Conservation (phyloP, 805 yeast species). For the Metschnikowia picachoensis region DNA sequence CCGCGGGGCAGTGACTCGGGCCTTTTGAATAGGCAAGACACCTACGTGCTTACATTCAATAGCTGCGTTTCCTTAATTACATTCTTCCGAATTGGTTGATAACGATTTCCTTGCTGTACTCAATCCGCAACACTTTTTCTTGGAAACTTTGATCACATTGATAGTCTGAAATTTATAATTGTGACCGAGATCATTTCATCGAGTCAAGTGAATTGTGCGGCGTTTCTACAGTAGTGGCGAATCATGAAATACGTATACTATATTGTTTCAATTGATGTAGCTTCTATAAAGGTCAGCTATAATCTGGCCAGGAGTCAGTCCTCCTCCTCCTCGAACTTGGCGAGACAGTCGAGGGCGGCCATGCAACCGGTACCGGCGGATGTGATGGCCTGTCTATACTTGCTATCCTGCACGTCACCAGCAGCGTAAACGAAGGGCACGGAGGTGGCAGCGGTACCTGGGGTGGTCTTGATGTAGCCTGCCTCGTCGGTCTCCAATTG, state of each 20-base stretch:
- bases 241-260: neutral
- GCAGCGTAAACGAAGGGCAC: slow-evolving; percentile 95
- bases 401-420: slow-evolving; percentile 97
- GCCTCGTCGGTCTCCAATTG: slow-evolving; percentile 82
- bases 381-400: slow-evolving; percentile 97
- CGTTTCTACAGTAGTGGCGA: too few species aligned
- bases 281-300: slow-evolving; percentile 1
- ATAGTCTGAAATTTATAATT: too few species aligned
- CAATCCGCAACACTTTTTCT: too few species aligned
- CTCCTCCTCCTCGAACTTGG: slow-evolving; percentile 21
- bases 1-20: too few species aligned
- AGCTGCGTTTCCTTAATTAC: too few species aligned
- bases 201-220: too few species aligned
- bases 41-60: too few species aligned
- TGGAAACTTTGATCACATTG: too few species aligned
- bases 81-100: too few species aligned
- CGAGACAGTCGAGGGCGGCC: slow-evolving; percentile 89
- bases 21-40: too few species aligned
- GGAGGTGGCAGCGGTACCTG: slow-evolving; percentile 85
- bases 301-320: slow-evolving; percentile 14
- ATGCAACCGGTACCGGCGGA: slow-evolving; percentile 99
- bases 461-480: slow-evolving; percentile 85
- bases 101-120: too few species aligned
- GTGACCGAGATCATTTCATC: too few species aligned
- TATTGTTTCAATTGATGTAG: neutral